Percentiles rank a stretch among this genome's conserved stretches.
These are phyloP conservation scores for Phaffia australis DNA, from an alignment of 768 basidiomycete genomes.

Conservation along the genomic window DNA sequence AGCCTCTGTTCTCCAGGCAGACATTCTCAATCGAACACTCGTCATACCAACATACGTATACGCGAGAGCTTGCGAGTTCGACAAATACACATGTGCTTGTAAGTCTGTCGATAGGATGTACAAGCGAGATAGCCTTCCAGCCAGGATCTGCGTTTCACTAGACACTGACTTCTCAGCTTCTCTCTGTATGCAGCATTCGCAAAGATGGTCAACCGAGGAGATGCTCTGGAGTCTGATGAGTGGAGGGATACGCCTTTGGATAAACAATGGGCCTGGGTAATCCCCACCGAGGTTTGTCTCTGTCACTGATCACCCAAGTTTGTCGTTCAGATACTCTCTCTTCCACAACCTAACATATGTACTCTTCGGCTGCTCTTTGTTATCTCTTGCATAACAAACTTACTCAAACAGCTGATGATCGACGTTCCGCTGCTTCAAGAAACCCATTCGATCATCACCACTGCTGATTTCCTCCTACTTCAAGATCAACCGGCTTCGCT, in stretches of 20 bases:
- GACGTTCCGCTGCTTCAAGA: slow-evolving; percentile 42
- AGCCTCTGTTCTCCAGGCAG: slow-evolving; percentile 43
- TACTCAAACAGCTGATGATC: slow-evolving; percentile 36
- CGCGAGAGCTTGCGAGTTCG: slow-evolving; percentile 44
- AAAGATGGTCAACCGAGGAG: slow-evolving; percentile 44
- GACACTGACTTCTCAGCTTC: background rate
- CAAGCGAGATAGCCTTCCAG: no score
- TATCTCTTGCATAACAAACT: background rate
- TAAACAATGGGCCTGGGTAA: slow-evolving; percentile 33
- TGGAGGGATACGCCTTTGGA: slow-evolving; percentile 41
- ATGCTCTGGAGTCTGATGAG: slow-evolving; percentile 41
- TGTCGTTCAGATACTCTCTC: slow-evolving; percentile 26
- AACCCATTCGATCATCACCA: slow-evolving; percentile 41
- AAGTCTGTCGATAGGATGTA: background rate
- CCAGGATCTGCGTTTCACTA: no score
- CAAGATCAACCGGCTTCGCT: slow-evolving; percentile 38
- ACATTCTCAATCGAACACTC: slow-evolving; percentile 42
- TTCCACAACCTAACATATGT: slow-evolving; percentile 40
- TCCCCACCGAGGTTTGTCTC: slow-evolving; percentile 29
- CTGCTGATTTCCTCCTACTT: slow-evolving; percentile 43
- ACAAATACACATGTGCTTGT: slow-evolving; percentile 32
- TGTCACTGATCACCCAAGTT: background rate
- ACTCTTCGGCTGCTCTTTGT: slow-evolving; percentile 21
- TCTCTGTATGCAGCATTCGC: slow-evolving; percentile 37
- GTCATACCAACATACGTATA: slow-evolving; percentile 45